A percentile compares a stretch with the other conserved stretches of the same genome.
Conservation (phyloP, 148 eudicot genomes). For the Gaultheria prostrata region DNA sequence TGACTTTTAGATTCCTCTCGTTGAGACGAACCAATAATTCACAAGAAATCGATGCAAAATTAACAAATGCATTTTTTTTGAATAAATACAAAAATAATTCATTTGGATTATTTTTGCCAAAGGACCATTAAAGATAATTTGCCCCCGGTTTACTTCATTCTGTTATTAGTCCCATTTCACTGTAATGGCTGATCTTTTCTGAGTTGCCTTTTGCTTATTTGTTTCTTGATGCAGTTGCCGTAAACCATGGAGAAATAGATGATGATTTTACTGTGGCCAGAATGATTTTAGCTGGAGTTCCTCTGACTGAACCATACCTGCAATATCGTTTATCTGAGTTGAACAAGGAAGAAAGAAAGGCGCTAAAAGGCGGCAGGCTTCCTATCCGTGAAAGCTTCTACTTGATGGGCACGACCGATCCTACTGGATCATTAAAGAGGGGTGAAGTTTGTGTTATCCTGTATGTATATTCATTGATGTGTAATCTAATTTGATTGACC, state of each 20-base stretch:
- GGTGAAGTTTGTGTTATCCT: conserved; percentile 80
- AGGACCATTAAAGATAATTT: neutral
- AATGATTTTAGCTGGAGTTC: conserved; percentile 73
- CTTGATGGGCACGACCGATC: conserved; percentile 92
- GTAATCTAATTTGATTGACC: neutral
- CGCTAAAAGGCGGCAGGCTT: conserved; percentile 60
- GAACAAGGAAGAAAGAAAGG: conserved; percentile 44
- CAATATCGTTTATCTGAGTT: conserved; percentile 40
- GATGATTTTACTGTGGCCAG: conserved; percentile 37
- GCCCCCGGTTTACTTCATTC: neutral
- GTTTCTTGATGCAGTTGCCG: conserved; percentile 50
- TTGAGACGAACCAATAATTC: no score
- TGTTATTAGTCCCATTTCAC: neutral
- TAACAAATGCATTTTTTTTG: no score
- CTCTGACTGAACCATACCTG: conserved; percentile 73
- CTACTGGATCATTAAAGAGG: conserved; percentile 50
- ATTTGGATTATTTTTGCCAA: no score
- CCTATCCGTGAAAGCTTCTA: conserved; percentile 63
- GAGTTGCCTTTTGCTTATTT: neutral
- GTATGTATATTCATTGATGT: conserved; percentile 37
- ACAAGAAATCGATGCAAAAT: no score
- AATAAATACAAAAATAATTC: no score
- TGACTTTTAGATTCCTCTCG: no score
- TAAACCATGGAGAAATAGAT: conserved; percentile 45
- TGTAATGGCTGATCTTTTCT: neutral